These are phyloP conservation scores for Rhypophila decipiens DNA, from an alignment of 495 filamentous ascomycete genomes.

Conservation along the genomic window DNA sequence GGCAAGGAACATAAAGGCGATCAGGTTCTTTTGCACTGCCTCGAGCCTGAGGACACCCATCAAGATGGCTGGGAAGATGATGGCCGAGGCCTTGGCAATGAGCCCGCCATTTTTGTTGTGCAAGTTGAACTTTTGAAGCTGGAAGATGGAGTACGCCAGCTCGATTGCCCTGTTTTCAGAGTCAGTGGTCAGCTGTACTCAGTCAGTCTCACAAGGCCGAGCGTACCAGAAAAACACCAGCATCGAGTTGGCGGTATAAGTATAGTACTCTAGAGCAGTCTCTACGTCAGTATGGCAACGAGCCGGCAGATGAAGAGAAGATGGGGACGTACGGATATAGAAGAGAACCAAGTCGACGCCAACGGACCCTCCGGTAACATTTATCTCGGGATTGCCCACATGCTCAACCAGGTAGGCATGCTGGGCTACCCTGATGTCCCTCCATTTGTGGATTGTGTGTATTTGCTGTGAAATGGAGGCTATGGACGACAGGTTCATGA, in stretches of 20 bases:
- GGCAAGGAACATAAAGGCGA: constrained; percentile 32
- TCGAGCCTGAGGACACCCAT: constrained; percentile 30
- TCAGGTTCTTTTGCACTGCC: constrained; percentile 19
- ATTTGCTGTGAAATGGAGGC: constrained; percentile 42
- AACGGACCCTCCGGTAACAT: constrained; percentile 38
- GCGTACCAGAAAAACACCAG: constrained; percentile 39
- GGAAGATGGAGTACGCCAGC: constrained; percentile 32
- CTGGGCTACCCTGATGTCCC: constrained; percentile 35
- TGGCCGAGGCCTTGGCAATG: constrained; percentile 28
- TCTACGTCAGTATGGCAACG: too few species aligned
- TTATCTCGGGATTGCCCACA: constrained; percentile 35
- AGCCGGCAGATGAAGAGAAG: neutral
- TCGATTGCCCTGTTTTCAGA: constrained; percentile 30
- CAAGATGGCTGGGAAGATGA: constrained; percentile 30
- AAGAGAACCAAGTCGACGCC: constrained; percentile 39
- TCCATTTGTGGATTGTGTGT: constrained; percentile 37
- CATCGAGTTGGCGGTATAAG: constrained; percentile 43
- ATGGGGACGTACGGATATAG: constrained; percentile 34
- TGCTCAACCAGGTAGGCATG: constrained; percentile 28
- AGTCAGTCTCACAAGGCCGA: too few species aligned
- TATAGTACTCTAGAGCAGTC: constrained; percentile 36
- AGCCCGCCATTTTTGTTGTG: constrained; percentile 21
- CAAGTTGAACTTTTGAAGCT: constrained; percentile 14
- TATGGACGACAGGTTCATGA: constrained; percentile 30
- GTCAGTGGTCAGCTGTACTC: too few species aligned